phyloP scores from a whole-genome alignment of 257 asterid species.

The Solanum okadae region DNA sequence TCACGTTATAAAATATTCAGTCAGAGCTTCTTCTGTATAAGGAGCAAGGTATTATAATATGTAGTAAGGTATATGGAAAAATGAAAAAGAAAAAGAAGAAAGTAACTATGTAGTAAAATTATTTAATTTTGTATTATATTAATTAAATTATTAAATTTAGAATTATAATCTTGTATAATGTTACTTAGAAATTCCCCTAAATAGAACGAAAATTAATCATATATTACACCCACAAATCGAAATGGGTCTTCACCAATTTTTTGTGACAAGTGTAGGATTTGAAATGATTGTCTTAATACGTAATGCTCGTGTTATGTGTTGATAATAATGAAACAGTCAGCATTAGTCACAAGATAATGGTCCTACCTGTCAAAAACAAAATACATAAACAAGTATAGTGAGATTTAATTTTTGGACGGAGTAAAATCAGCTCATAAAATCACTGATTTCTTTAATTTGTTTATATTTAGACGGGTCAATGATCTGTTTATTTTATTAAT shows the following conservation, averaged over 20 bases:
- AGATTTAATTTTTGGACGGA: neutral
- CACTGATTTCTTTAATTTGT: neutral
- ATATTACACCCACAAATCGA: neutral
- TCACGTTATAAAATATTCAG: too few relatives aligned
- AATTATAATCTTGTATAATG: too few relatives aligned
- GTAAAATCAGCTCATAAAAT: neutral
- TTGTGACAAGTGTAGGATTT: neutral
- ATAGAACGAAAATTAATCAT: neutral
- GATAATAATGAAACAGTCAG: neutral
- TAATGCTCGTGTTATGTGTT: conserved; percentile 2
- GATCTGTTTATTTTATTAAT: neutral
- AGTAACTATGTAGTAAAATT: neutral
- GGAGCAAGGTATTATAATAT: too few relatives aligned
- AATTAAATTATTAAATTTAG: too few relatives aligned
- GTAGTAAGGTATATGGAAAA: neutral
- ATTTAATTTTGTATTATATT: neutral
- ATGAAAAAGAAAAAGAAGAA: neutral
- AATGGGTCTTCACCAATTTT: neutral
- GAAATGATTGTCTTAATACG: conserved; percentile 8
- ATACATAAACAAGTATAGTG: neutral
- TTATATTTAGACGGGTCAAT: neutral
- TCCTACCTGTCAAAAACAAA: neutral
- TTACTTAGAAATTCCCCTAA: neutral
- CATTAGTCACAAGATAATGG: neutral
- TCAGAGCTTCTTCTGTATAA: too few relatives aligned